phyloP scores from a whole-genome alignment of 2,329 filamentous ascomycete species.

The Talaromyces verruculosus region DNA sequence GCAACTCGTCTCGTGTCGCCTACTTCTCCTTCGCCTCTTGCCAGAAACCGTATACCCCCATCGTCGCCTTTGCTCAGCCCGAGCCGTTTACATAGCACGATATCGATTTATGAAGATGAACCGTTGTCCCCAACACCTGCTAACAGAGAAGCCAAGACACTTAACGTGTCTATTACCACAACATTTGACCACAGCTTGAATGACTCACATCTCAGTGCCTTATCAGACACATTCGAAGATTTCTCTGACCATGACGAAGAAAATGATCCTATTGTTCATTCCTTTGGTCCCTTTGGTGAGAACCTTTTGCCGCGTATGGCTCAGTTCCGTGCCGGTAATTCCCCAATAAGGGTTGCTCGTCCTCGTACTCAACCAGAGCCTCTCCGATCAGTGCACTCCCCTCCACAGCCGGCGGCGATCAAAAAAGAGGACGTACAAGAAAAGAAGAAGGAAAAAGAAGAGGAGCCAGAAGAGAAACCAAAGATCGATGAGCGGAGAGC shows the following conservation, averaged over 20 bases:
- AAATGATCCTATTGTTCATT: slow-evolving; percentile 89
- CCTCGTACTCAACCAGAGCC: slow-evolving; percentile 35
- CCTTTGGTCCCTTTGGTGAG: slow-evolving; percentile 85
- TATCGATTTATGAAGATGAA: slow-evolving; percentile 72
- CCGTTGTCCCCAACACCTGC: slow-evolving; percentile 53
- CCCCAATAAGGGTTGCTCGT: slow-evolving; percentile 55
- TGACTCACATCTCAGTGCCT: slow-evolving; percentile 33
- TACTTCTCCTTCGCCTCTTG: slow-evolving; percentile 67
- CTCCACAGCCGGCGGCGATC: slow-evolving; percentile 28
- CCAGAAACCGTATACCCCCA: slow-evolving; percentile 46
- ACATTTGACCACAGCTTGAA: slow-evolving; percentile 26
- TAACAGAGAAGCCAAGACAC: slow-evolving; percentile 15
- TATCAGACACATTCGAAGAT: slow-evolving; percentile 54
- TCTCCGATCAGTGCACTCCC: slow-evolving; percentile 36
- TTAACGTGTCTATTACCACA: slow-evolving; percentile 35
- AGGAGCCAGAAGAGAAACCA: slow-evolving; percentile 26
- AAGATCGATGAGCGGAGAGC: slow-evolving; percentile 17
- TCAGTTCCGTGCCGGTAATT: slow-evolving; percentile 67
- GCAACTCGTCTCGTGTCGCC: slow-evolving; percentile 69
- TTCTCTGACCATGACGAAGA: slow-evolving; percentile 84
- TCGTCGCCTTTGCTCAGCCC: slow-evolving; percentile 46
- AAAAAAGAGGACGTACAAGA: slow-evolving; percentile 26
- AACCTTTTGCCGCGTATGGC: slow-evolving; percentile 81
- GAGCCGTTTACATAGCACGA: slow-evolving; percentile 45
- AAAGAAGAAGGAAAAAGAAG: slow-evolving; percentile 26